Evolutionary conservation across 495 filamentous ascomycete genomes (phyloP), one percentile per base, ranked within the genome.

Genomic region (Aspergillus funiculosus): DNA sequence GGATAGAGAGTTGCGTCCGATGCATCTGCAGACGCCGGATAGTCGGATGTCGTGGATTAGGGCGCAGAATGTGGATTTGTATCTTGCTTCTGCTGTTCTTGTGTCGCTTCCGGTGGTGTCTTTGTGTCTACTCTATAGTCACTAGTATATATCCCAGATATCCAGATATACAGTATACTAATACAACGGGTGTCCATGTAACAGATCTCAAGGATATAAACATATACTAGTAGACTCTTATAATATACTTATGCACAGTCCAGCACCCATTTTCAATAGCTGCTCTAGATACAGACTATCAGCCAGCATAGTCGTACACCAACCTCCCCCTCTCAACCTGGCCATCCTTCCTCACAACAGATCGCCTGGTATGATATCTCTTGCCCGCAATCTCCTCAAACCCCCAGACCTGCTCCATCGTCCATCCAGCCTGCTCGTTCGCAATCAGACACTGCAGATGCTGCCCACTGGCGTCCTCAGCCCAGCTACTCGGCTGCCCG

Each of bases 1-100:
- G 41, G 45, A 43, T 26, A 34, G 13, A 15, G 42, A 48, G 41
- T 35, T 54, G 15, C 52, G 59, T 11, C 60, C 61, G 6, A 65
- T 62, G 63, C 64, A 72, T 43, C 49, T 68, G 37, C 61, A 68
- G 54, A 69, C 66, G 4, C 66, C 68, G 2, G 68, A 68, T 56
- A 56, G 53, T 31, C 52, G 66, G 19, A 72, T 69, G 60, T 45
- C 64, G 1, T 34, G 38, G 6, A 64, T 48, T 38, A 57, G 56
- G 45, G 68, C 60, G 13, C 57, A 57, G 22, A 72, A 68, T 39
- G 61, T 55, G 63, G 56, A 62, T 43, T 22, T 59, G 39, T 30
- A 30, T 30, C 28, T 30, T 3, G 28, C 14, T 9, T 30, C 10
- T 13, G 2, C 14, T 13, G 28, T 13, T 9, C 14, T 30, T 3